phyloP scores from a whole-genome alignment of 768 basidiomycete genomes.

The Termitomyces sp. region DNA sequence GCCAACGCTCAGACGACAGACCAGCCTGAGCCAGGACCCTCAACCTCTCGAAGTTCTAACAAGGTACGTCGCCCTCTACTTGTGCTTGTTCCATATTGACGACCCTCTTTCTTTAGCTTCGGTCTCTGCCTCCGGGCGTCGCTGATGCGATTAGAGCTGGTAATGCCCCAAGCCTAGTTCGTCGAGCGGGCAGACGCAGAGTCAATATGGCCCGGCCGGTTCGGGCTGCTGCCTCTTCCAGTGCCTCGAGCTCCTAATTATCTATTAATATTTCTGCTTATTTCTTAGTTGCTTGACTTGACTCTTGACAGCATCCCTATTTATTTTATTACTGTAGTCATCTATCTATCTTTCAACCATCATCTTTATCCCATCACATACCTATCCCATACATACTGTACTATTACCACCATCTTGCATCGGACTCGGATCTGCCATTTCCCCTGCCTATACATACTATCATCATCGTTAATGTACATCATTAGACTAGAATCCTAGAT shows the following conservation, averaged over 20 bases:
- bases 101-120: neutral
- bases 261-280: too few species aligned
- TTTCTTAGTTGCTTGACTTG: too few species aligned
- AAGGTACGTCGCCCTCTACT: neutral
- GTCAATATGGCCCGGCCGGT: neutral
- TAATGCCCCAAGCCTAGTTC: neutral
- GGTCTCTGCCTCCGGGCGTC: neutral
- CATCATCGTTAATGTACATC: neutral
- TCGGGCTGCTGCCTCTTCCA: neutral
- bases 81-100: neutral
- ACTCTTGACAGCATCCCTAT: neutral
- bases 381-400: neutral
- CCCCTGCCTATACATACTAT: neutral
- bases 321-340: neutral
- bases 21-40: neutral
- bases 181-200: neutral
- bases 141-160: neutral
- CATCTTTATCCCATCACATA: neutral
- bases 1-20: neutral
- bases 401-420: neutral
- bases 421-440: neutral
- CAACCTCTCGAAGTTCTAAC: neutral
- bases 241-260: neutral
- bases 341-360: neutral
- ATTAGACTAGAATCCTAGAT: neutral